Conservation (phyloP, 495 filamentous ascomycete genomes). For the Coniosporium apollinis region DNA sequence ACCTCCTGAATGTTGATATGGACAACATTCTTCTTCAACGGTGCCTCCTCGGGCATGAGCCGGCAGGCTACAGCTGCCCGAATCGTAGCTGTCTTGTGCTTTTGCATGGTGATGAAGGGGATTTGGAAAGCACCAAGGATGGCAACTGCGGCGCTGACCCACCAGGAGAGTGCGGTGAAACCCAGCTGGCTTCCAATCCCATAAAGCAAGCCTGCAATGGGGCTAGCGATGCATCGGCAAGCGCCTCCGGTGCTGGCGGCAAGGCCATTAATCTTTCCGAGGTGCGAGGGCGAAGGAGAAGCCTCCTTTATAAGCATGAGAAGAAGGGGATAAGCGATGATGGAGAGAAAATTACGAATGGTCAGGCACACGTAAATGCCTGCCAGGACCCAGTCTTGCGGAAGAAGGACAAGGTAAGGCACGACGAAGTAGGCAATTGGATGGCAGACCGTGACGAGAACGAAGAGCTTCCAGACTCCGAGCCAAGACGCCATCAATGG, state of each 20-base stretch:
- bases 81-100: constrained; percentile 7
- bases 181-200: constrained; percentile 45
- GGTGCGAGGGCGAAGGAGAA: constrained; percentile 42
- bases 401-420: constrained; percentile 48
- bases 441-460: constrained; percentile 57
- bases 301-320: constrained; percentile 76
- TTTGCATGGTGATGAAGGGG: constrained; percentile 41
- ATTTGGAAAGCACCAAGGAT: constrained; percentile 51
- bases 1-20: constrained; percentile 3
- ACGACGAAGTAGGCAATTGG: constrained; percentile 62
- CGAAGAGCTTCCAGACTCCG: constrained; percentile 59
- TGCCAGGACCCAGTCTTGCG: constrained; percentile 36
- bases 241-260: constrained; percentile 65
- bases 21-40: constrained; percentile 3
- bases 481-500: constrained; percentile 50
- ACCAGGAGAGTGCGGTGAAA: constrained; percentile 67
- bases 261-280: constrained; percentile 69
- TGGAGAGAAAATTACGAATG: constrained; percentile 59
- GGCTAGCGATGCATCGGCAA: constrained; percentile 59
- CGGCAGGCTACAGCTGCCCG: constrained; percentile 6
- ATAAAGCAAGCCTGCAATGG: constrained; percentile 60
- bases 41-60: constrained; percentile 2
- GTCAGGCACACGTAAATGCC: constrained; percentile 59
- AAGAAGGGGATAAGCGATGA: constrained; percentile 61
- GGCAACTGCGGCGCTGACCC: constrained; percentile 54